Percentiles rank a stretch among this genome's conserved stretches.
phyloP scores from a whole-genome alignment of 352 stramenopile genomes.

The Pythium volutum region DNA sequence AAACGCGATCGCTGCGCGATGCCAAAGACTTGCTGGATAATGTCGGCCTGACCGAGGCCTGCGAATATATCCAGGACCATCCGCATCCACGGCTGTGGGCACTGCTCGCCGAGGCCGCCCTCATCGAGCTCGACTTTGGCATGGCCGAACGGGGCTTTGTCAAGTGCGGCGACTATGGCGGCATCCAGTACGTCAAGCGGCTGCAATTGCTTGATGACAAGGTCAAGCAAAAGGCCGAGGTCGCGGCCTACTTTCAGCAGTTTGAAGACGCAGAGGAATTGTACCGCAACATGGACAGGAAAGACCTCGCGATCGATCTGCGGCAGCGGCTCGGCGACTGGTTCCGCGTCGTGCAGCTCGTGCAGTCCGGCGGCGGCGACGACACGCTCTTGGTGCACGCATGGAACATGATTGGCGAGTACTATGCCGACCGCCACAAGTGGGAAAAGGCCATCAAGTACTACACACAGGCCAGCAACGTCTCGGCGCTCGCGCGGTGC shows the following conservation, averaged over 20 bases:
- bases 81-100: conserved; percentile 86
- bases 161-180: conserved; percentile 88
- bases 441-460: conserved; percentile 93
- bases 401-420: conserved; percentile 90
- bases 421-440: conserved; percentile 89
- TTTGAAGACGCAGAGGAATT: conserved; percentile 91
- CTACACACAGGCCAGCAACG: conserved; percentile 83
- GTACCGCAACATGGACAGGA: conserved; percentile 93
- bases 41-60: conserved; percentile 71
- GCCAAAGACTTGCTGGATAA: conserved; percentile 85
- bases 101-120: conserved; percentile 82
- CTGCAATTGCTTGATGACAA: conserved; percentile 86
- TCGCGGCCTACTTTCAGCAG: conserved; percentile 87
- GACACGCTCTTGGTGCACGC: conserved; percentile 80
- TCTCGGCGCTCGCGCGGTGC: conserved; percentile 76
- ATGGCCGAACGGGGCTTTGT: conserved; percentile 92
- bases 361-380: conserved; percentile 71
- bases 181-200: conserved; percentile 92
- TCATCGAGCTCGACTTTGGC: conserved; percentile 90
- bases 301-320: conserved; percentile 91
- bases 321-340: conserved; percentile 90
- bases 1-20: conserved; percentile 86
- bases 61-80: conserved; percentile 83
- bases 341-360: conserved; percentile 88
- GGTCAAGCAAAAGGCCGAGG: conserved; percentile 90